phyloP scores from a whole-genome alignment of 352 stramenopile genomes.

The Blastocystis sp. region DNA sequence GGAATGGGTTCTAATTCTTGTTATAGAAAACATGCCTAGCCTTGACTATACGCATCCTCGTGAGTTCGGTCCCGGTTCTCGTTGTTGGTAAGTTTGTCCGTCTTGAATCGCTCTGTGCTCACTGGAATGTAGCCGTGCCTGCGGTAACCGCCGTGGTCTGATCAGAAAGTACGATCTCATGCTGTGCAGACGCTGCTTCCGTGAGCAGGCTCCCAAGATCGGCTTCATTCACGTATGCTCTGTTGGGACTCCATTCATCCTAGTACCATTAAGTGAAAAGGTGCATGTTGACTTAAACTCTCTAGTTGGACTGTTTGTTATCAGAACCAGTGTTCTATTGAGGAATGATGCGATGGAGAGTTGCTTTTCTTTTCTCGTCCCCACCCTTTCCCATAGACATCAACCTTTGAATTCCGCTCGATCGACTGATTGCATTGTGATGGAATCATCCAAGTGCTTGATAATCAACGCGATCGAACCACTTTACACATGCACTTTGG shows the following conservation, averaged over 20 bases:
- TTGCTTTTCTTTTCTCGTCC: too few species aligned
- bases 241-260: not conserved
- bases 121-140: conserved; percentile 70
- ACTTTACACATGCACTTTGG: not conserved
- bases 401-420: too few species aligned
- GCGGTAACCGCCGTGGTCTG: conserved; percentile 76
- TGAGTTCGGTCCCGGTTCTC: conserved; percentile 59
- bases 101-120: not conserved
- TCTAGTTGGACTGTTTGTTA: not conserved
- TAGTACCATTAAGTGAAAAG: conserved; percentile 43
- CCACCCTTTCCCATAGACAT: too few species aligned
- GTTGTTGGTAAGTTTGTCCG: conserved; percentile 57
- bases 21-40: conserved; percentile 46
- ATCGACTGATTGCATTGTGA: too few species aligned
- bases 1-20: not conserved
- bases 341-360: too few species aligned
- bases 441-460: too few species aligned
- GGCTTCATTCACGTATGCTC: conserved; percentile 67
- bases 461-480: not conserved
- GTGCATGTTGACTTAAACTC: conserved; percentile 9
- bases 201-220: conserved; percentile 81
- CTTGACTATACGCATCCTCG: conserved; percentile 61
- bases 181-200: conserved; percentile 89
- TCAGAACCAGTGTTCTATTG: too few species aligned
- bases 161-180: conserved; percentile 89